Evolutionary conservation across 108 stramenopile genomes (phyloP).

Genomic region (Parmales sp.): DNA sequence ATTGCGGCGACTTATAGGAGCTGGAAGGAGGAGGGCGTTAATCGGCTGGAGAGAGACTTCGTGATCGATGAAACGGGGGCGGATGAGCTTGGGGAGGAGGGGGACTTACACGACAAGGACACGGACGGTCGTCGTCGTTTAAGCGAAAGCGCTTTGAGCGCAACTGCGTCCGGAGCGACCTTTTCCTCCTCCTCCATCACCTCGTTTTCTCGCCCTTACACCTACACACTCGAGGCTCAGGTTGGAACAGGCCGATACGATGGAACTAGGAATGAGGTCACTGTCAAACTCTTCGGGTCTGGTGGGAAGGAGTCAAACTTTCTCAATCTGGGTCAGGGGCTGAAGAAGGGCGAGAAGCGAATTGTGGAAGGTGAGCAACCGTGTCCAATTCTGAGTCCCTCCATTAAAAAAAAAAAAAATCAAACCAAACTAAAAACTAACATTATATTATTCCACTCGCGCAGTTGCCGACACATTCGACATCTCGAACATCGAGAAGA

Average conservation of each 20-base stretch:
- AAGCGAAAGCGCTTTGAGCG: background rate
- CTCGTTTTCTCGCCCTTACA: background rate
- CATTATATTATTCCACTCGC: too few relatives aligned
- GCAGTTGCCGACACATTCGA: background rate
- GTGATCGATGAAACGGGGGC: background rate
- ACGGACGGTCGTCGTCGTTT: background rate
- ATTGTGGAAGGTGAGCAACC: too few relatives aligned
- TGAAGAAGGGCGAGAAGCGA: background rate
- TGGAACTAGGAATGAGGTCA: slow-evolving; percentile 2
- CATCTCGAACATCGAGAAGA: slow-evolving; percentile 1
- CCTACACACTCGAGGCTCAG: background rate
- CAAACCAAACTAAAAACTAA: too few relatives aligned
- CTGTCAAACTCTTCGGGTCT: background rate
- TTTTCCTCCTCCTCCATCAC: slow-evolving; percentile 2
- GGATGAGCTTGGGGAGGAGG: background rate
- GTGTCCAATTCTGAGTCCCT: too few relatives aligned
- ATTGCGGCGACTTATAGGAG: background rate
- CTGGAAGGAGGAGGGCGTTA: background rate
- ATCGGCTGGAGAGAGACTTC: slow-evolving; percentile 5
- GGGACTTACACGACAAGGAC: background rate
- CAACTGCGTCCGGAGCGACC: background rate
- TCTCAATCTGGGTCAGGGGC: background rate
- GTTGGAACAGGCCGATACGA: background rate
- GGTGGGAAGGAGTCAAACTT: background rate
- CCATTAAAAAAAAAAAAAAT: too few relatives aligned